Percentiles rank a stretch among this genome's conserved stretches.
Evolutionary conservation across 345 rosid species (phyloP).

Genomic region (Sisymbrium altissimum): DNA sequence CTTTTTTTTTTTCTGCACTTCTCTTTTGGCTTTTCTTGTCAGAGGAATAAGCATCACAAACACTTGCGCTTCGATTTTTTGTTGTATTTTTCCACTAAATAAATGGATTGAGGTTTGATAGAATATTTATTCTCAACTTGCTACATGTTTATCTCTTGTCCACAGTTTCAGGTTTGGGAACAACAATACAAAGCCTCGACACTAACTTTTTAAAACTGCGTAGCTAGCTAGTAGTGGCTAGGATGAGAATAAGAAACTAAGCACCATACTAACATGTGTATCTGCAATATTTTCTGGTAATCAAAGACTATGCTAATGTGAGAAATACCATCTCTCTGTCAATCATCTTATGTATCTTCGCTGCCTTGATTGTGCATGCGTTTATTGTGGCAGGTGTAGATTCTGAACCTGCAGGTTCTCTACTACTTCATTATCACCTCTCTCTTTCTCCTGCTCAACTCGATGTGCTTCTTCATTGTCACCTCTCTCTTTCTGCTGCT

Average conservation of each 20-base stretch:
- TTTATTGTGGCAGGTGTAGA: background rate
- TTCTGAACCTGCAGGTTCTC: no score
- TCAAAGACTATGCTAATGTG: background rate
- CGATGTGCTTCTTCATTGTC: no score
- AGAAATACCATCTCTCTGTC: background rate
- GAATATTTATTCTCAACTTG: background rate
- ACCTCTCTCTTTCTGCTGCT: no score
- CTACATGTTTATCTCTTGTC: background rate
- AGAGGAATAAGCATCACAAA: background rate
- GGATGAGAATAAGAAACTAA: no score
- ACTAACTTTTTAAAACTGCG: background rate
- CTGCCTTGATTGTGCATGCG: no score
- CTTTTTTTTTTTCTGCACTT: background rate
- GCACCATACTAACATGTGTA: background rate
- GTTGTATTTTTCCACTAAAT: background rate
- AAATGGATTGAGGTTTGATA: background rate
- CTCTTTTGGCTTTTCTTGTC: background rate
- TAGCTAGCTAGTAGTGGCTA: background rate
- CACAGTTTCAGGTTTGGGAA: background rate
- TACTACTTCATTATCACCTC: no score
- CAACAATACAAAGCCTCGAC: background rate
- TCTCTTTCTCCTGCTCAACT: no score
- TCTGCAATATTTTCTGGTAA: background rate
- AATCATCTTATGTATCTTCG: background rate
- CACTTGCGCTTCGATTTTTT: background rate